A percentile compares a stretch with the other conserved stretches of the same genome.
Conservation (phyloP, 2,329 filamentous ascomycete species). For the Fusarium cyanostomum region DNA sequence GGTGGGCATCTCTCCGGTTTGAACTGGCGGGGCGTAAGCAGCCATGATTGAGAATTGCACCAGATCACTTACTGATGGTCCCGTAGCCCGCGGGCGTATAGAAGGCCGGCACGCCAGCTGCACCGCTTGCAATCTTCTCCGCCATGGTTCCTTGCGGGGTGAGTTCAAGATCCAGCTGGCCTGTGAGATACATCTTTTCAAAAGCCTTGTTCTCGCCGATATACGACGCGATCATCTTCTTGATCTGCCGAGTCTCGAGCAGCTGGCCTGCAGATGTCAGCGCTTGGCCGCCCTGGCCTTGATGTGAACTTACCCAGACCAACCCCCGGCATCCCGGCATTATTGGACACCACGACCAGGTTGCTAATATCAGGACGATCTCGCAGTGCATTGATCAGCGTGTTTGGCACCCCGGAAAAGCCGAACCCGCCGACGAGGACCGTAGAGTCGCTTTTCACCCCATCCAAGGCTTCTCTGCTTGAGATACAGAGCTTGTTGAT, state of each 20-base stretch:
- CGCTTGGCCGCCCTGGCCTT: no score
- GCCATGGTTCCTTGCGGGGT: slow-evolving; percentile 90
- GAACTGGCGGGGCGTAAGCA: slow-evolving; percentile 58
- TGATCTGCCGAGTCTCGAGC: slow-evolving; percentile 69
- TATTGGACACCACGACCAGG: slow-evolving; percentile 90
- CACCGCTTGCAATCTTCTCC: slow-evolving; percentile 84
- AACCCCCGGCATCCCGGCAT: slow-evolving; percentile 83
- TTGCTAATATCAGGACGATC: slow-evolving; percentile 74
- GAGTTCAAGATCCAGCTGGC: slow-evolving; percentile 86
- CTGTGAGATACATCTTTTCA: slow-evolving; percentile 86
- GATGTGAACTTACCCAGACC: slow-evolving; percentile 70
- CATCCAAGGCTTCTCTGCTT: slow-evolving; percentile 72
- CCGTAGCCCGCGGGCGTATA: slow-evolving; percentile 87
- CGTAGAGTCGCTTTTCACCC: slow-evolving; percentile 78
- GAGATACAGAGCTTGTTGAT: slow-evolving; percentile 81
- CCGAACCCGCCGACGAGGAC: slow-evolving; percentile 83
- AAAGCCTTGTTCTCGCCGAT: slow-evolving; percentile 94
- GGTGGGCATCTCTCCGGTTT: slow-evolving; percentile 85
- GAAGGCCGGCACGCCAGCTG: slow-evolving; percentile 89
- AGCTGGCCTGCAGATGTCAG: slow-evolving; percentile 44
- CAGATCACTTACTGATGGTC: slow-evolving; percentile 62
- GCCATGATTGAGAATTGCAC: no score
- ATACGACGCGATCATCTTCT: slow-evolving; percentile 90
- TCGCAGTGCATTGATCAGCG: slow-evolving; percentile 75
- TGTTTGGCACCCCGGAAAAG: slow-evolving; percentile 83